Evolutionary conservation across 768 basidiomycete species (phyloP).

Genomic region (Kwoniella bestiolae): DNA sequence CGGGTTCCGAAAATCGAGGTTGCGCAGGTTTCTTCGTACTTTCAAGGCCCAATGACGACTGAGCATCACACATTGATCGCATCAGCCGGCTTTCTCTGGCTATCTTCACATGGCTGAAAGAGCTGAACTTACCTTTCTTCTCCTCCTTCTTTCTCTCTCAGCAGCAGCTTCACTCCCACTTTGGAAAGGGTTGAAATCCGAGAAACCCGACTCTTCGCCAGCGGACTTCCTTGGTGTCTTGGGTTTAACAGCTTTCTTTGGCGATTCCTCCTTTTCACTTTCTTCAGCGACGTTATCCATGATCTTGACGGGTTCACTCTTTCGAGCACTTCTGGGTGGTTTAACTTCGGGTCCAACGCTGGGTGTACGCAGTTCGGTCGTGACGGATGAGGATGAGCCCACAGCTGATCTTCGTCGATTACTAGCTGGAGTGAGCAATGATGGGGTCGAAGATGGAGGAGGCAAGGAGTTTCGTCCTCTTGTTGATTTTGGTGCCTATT

Average conservation of each 20-base stretch:
- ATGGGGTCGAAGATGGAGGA: slow-evolving; percentile 23
- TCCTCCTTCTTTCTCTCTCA: slow-evolving; percentile 37
- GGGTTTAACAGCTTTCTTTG: slow-evolving; percentile 23
- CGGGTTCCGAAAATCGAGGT: slow-evolving; percentile 44
- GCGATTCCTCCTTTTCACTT: slow-evolving; percentile 30
- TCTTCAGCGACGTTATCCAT: slow-evolving; percentile 34
- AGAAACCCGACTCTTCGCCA: slow-evolving; percentile 50
- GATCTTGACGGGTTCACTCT: slow-evolving; percentile 18
- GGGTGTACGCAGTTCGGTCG: slow-evolving; percentile 20
- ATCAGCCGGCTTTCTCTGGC: too few species aligned
- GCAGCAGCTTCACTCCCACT: slow-evolving; percentile 52
- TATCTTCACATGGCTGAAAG: not conserved
- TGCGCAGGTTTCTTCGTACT: slow-evolving; percentile 14
- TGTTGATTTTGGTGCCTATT: slow-evolving; percentile 25
- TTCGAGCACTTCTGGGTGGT: slow-evolving; percentile 12
- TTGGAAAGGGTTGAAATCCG: slow-evolving; percentile 56
- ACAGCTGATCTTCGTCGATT: slow-evolving; percentile 14
- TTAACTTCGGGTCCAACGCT: slow-evolving; percentile 11
- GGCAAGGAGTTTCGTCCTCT: slow-evolving; percentile 25
- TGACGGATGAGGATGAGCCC: slow-evolving; percentile 16
- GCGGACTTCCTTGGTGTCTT: slow-evolving; percentile 38
- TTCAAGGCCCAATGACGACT: slow-evolving; percentile 42
- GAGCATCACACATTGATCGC: not conserved
- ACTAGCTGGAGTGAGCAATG: not conserved
- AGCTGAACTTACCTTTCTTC: slow-evolving; percentile 39